Evolutionary conservation across 2,329 filamentous ascomycete genomes (phyloP).

Genomic region (Niveomyces coronatus): DNA sequence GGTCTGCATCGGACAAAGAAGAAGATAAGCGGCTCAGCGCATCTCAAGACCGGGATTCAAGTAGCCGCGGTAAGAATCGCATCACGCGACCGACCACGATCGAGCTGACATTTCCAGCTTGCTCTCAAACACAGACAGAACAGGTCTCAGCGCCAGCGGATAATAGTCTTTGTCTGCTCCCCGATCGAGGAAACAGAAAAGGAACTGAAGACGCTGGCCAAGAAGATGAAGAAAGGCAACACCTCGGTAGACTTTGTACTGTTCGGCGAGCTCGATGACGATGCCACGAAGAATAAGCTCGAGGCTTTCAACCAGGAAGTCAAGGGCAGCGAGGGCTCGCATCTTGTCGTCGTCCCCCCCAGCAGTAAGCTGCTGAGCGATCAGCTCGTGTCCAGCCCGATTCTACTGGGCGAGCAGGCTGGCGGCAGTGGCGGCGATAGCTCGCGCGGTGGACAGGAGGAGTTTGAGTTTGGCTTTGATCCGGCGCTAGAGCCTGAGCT

Average conservation of each 20-base stretch:
- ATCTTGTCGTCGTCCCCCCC: conserved; percentile 82
- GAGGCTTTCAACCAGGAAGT: conserved; percentile 88
- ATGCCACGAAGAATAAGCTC: conserved; percentile 83
- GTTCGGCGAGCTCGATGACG: conserved; percentile 87
- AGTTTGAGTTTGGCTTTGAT: conserved; percentile 70
- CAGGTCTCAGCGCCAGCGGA: conserved; percentile 90
- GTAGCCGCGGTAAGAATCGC: conserved; percentile 73
- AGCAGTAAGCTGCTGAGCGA: conserved; percentile 89
- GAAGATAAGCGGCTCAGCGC: conserved; percentile 82
- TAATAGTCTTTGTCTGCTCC: conserved; percentile 95
- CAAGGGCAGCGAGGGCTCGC: conserved; percentile 82
- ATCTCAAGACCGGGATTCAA: conserved; percentile 89
- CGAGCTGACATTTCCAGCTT: conserved; percentile 60
- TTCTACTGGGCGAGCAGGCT: conserved; percentile 71
- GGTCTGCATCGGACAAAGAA: conserved; percentile 79
- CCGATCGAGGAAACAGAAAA: conserved; percentile 85
- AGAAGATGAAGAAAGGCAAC: conserved; percentile 98
- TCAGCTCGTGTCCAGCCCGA: conserved; percentile 79
- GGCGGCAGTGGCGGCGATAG: conserved; percentile 45
- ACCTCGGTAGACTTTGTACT: conserved; percentile 90
- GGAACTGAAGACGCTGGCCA: conserved; percentile 76
- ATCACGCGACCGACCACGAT: background rate
- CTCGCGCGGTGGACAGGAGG: conserved; percentile 53
- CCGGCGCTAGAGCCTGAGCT: conserved; percentile 87
- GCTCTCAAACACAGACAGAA: conserved; percentile 97